Base-by-base conservation (phyloP, 2,329 filamentous ascomycete species). In the Epichloe uncinata region DNA sequence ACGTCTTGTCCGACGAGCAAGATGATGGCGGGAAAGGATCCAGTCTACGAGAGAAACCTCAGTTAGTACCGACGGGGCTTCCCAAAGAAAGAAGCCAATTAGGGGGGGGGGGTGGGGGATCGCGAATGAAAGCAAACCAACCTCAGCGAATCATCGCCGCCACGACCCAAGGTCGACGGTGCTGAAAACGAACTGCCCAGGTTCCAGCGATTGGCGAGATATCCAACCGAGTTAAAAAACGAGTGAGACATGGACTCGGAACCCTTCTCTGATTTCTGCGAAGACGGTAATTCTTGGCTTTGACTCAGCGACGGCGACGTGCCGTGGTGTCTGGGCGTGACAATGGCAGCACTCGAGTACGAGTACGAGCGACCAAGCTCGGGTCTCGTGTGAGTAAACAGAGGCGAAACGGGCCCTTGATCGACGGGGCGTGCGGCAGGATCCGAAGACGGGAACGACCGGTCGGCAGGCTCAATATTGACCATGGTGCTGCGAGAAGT, bases 131-230 rank as follows among this genome's bases (percentile, higher is more conserved):
- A 11, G 13, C 12, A n/a, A 5, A 30, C 47, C 15, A n/a, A 78
- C 74, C 66, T 70, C 55, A 69, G 63, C 37, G 73, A 68, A 51
- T 77, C 69, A 42, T 74, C 69, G 42, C 56, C 56, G 35, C 60
- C 58, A 49, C 64, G 66, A 41, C 58, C 61, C 55, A 72, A 58
- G 48, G 69, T 64, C 16, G 69, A 64, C 33, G 74, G 72, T 2
- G 73, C 73, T 2, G 73, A 73, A 53, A 78, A 75, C 2, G 75
- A 73, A 55, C 66, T 73, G 42, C 69, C 67, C 46, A 69, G 56
- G 54, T 80, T 79, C 73, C 78, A 78, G 34, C 79, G 71, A 56
- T 78, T 81, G 50, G 76, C 66, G 42, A 78, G 59, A 58, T 78
- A 77, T 15, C 75, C 72, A 34, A 73, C 61, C 22, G 73, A 69